phyloP scores from a whole-genome alignment of 1,284 basidiomycete genomes.

The Rhodotorula sp. region DNA sequence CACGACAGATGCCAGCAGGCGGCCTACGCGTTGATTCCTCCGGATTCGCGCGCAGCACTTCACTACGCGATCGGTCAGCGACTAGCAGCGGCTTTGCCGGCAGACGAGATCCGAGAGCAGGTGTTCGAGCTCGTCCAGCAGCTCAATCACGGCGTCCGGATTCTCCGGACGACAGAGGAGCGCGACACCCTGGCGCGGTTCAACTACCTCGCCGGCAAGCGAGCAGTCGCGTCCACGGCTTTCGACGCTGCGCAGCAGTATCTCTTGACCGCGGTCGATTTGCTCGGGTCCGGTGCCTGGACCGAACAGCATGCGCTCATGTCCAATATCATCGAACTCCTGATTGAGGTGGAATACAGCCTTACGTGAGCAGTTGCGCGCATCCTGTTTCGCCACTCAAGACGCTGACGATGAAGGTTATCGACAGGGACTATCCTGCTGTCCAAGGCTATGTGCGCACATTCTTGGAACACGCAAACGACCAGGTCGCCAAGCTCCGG shows the following conservation, averaged over 20 bases:
- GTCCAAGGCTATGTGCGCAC: constrained; percentile 33
- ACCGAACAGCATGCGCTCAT: constrained; percentile 25
- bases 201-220: constrained; percentile 32
- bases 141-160: constrained; percentile 32
- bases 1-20: constrained; percentile 41
- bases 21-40: constrained; percentile 35
- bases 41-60: neutral
- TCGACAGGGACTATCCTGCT: constrained; percentile 30
- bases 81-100: constrained; percentile 15
- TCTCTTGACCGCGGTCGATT: constrained; percentile 27
- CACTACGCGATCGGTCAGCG: constrained; percentile 34
- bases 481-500: constrained; percentile 66
- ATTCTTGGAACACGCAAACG: constrained; percentile 53
- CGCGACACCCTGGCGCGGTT: constrained; percentile 28
- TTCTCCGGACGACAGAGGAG: constrained; percentile 19
- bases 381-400: too few species aligned
- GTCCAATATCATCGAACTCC: constrained; percentile 27
- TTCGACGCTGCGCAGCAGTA: constrained; percentile 36
- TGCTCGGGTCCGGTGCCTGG: constrained; percentile 31
- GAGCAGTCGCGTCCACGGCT: constrained; percentile 30
- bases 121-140: constrained; percentile 40
- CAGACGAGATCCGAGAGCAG: constrained; percentile 12
- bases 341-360: constrained; percentile 35
- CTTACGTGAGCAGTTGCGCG: constrained; percentile 24
- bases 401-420: neutral